Percentiles rank a stretch among this genome's conserved stretches.
These are phyloP conservation scores for Sordariomycetes sp. DNA, from an alignment of 2,329 filamentous ascomycete genomes.

Conservation along the genomic window DNA sequence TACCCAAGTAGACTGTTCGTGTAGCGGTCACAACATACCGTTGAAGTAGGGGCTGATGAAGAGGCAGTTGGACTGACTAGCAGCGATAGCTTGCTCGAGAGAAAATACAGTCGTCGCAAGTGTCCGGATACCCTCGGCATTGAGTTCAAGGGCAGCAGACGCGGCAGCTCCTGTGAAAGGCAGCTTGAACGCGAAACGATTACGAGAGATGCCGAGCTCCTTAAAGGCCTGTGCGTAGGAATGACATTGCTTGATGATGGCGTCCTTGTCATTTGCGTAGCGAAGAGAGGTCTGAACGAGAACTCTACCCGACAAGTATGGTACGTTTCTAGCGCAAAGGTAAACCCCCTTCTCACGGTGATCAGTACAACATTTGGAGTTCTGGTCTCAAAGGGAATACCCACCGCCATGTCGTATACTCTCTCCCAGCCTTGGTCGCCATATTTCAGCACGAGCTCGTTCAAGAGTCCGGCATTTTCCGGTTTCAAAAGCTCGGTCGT, in stretches of 20 bases:
- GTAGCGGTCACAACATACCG: too few relatives aligned
- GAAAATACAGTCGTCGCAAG: constrained; percentile 12
- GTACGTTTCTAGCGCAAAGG: constrained; percentile 11
- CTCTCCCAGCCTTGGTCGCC: constrained; percentile 10
- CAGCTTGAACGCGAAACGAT: constrained; percentile 13
- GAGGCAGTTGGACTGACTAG: constrained; percentile 12
- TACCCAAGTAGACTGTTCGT: too few relatives aligned
- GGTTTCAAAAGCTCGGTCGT: constrained; percentile 7
- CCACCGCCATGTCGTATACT: constrained; percentile 9
- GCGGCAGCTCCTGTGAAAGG: constrained; percentile 11
- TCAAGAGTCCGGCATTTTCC: constrained; percentile 5
- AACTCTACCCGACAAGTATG: constrained; percentile 10
- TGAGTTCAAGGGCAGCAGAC: constrained; percentile 8
- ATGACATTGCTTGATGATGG: constrained; percentile 11
- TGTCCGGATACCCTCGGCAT: constrained; percentile 12
- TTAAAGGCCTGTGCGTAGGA: constrained; percentile 10
- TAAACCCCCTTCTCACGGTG: constrained; percentile 9
- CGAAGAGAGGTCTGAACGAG: constrained; percentile 12
- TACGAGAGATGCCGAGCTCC: constrained; percentile 7
- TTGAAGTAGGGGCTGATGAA: constrained; percentile 14
- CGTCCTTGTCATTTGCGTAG: constrained; percentile 7
- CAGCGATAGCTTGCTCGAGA: constrained; percentile 13
- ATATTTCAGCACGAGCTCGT: constrained; percentile 7
- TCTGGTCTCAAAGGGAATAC: constrained; percentile 3
- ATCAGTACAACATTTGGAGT: too few relatives aligned